These are phyloP conservation scores for Dalbergia cultrata DNA, from an alignment of 306 rosid species.

Conservation along the genomic window DNA sequence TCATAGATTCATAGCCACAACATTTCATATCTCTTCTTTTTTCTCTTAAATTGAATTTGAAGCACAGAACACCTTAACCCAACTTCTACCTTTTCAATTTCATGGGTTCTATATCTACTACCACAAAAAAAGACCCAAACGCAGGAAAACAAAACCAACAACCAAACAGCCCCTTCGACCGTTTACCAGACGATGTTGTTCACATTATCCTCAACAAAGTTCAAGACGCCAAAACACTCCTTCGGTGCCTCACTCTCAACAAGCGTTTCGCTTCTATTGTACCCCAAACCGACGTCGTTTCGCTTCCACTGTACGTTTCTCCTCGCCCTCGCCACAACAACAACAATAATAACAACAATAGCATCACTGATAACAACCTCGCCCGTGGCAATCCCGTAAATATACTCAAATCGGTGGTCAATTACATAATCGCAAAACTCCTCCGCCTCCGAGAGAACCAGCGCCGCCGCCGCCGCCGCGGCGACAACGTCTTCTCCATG, in stretches of 20 bases:
- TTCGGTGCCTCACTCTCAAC: slow-evolving; percentile 53
- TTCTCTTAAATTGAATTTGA: no score
- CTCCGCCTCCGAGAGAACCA: neutral
- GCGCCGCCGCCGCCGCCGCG: neutral
- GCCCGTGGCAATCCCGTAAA: neutral
- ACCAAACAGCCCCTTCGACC: slow-evolving; percentile 31
- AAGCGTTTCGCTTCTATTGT: slow-evolving; percentile 53
- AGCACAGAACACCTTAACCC: no score
- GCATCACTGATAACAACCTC: neutral
- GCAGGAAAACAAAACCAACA: neutral
- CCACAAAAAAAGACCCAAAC: neutral
- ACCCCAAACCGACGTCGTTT: slow-evolving; percentile 43
- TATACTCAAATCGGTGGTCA: neutral
- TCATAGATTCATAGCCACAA: no score
- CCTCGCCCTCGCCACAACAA: neutral
- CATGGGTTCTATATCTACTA: neutral
- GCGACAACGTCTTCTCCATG: neutral
- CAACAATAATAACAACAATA: neutral
- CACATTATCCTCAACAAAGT: slow-evolving; percentile 51
- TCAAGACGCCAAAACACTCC: slow-evolving; percentile 46
- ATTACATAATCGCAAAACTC: neutral
- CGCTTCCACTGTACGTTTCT: slow-evolving; percentile 33
- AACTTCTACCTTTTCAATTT: no score
- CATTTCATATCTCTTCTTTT: no score
- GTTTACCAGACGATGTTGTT: slow-evolving; percentile 47